These are phyloP conservation scores for Colletotrichum neosansevieriae DNA, from an alignment of 2,329 filamentous ascomycete species.

Conservation along the genomic window DNA sequence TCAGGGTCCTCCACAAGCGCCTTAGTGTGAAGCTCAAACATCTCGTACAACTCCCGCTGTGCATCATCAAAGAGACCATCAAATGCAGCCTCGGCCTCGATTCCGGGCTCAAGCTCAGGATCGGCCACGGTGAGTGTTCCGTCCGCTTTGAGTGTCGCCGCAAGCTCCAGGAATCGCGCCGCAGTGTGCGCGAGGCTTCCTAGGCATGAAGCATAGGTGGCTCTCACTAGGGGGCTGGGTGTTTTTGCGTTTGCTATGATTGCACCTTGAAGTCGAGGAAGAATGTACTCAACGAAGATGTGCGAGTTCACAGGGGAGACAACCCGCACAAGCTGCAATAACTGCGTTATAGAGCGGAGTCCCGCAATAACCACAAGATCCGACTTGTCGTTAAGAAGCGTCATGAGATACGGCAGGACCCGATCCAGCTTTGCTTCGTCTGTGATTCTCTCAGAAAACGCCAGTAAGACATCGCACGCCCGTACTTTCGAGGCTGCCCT, in stretches of 20 bases:
- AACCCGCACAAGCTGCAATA: slow-evolving; percentile 88
- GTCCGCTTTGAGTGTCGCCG: slow-evolving; percentile 87
- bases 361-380: slow-evolving; percentile 89
- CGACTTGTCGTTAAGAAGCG: slow-evolving; percentile 82
- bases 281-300: slow-evolving; percentile 75
- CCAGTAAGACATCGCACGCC: slow-evolving; percentile 90
- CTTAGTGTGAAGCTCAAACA: slow-evolving; percentile 91
- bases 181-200: slow-evolving; percentile 90
- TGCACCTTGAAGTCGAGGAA: slow-evolving; percentile 71
- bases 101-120: slow-evolving; percentile 81
- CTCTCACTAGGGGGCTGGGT: slow-evolving; percentile 79
- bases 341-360: slow-evolving; percentile 86
- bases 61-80: slow-evolving; percentile 90
- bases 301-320: slow-evolving; percentile 83
- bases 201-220: slow-evolving; percentile 92
- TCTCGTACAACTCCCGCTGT: slow-evolving; percentile 82
- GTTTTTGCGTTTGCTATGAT: slow-evolving; percentile 61
- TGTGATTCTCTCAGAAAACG: slow-evolving; percentile 89
- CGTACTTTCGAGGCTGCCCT: slow-evolving; percentile 88
- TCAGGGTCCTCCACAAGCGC: slow-evolving; percentile 88
- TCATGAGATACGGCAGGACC: slow-evolving; percentile 89
- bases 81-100: slow-evolving; percentile 75
- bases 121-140: slow-evolving; percentile 83
- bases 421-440: slow-evolving; percentile 97
- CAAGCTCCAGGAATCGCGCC: slow-evolving; percentile 87